These are phyloP conservation scores for Thalassiosira delicatula DNA, from an alignment of 352 stramenopile genomes.

Conservation along the genomic window DNA sequence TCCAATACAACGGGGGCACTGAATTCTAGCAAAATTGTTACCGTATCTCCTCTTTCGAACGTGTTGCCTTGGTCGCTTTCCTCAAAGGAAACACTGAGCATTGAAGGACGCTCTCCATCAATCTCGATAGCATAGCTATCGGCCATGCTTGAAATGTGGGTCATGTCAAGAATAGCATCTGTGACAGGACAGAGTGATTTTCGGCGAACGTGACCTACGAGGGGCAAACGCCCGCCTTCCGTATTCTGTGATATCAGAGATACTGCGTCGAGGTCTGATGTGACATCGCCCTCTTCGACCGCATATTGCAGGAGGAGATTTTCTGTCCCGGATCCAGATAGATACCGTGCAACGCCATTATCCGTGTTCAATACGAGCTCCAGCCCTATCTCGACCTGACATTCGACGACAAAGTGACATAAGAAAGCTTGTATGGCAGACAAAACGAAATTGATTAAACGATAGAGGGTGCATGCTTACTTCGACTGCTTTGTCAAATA, in stretches of 20 bases:
- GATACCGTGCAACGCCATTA: slow-evolving; percentile 48
- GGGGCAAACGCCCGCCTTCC: slow-evolving; percentile 49
- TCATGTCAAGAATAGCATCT: slow-evolving; percentile 51
- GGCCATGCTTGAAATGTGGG: slow-evolving; percentile 30
- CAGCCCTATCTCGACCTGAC: slow-evolving; percentile 56
- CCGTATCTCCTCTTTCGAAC: slow-evolving; percentile 39
- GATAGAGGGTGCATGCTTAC: slow-evolving; percentile 29
- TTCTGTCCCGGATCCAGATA: slow-evolving; percentile 50
- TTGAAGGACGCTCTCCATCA: slow-evolving; percentile 40
- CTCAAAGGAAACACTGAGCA: slow-evolving; percentile 48
- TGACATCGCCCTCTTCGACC: slow-evolving; percentile 49
- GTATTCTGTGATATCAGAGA: slow-evolving; percentile 57
- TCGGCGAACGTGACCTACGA: slow-evolving; percentile 47
- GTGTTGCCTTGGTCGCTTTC: slow-evolving; percentile 33
- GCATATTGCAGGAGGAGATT: slow-evolving; percentile 59
- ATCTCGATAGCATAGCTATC: slow-evolving; percentile 44
- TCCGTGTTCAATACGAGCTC: slow-evolving; percentile 51
- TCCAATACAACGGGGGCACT: slow-evolving; percentile 55
- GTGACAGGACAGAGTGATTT: slow-evolving; percentile 49
- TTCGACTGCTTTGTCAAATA: slow-evolving; percentile 69
- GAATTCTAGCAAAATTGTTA: slow-evolving; percentile 59
- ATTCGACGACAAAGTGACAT: no score
- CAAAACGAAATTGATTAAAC: not conserved
- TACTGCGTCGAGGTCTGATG: slow-evolving; percentile 40
- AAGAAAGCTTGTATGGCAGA: no score